Conservation (phyloP, 2,329 filamentous ascomycete genomes). For the Diaporthe capsici region DNA sequence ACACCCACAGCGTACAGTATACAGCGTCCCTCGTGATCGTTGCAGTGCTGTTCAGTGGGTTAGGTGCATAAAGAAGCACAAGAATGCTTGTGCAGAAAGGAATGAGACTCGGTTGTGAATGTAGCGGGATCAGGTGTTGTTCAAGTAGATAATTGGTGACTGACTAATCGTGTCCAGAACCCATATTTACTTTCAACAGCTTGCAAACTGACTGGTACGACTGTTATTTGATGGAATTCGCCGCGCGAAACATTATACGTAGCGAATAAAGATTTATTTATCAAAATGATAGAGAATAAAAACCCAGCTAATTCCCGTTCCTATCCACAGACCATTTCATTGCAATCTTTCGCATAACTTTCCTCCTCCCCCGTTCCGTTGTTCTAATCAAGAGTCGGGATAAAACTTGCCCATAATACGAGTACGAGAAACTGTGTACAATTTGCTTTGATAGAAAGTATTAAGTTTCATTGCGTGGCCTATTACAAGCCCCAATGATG, state of each 20-base stretch:
- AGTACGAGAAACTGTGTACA: not conserved
- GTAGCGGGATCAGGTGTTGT: too few species aligned
- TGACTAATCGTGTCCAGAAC: too few species aligned
- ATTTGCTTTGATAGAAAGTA: not conserved
- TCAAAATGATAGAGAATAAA: not conserved
- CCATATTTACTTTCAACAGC: not conserved
- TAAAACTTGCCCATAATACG: not conserved
- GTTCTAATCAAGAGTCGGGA: not conserved
- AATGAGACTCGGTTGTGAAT: too few species aligned
- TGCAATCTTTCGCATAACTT: not conserved
- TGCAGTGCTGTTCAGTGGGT: too few species aligned
- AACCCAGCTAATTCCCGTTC: not conserved
- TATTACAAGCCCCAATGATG: not conserved
- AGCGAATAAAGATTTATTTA: not conserved
- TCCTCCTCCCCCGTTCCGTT: not conserved
- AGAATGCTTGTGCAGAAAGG: too few species aligned
- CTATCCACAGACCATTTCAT: not conserved
- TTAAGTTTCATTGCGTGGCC: not conserved
- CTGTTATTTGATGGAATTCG: not conserved
- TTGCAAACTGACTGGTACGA: not conserved
- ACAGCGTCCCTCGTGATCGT: too few species aligned
- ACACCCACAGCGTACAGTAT: too few species aligned
- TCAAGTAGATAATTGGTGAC: too few species aligned
- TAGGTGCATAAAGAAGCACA: too few species aligned
- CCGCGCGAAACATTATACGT: not conserved